Conservation (phyloP, 352 stramenopile species). For the Globisporangium irregulare region DNA sequence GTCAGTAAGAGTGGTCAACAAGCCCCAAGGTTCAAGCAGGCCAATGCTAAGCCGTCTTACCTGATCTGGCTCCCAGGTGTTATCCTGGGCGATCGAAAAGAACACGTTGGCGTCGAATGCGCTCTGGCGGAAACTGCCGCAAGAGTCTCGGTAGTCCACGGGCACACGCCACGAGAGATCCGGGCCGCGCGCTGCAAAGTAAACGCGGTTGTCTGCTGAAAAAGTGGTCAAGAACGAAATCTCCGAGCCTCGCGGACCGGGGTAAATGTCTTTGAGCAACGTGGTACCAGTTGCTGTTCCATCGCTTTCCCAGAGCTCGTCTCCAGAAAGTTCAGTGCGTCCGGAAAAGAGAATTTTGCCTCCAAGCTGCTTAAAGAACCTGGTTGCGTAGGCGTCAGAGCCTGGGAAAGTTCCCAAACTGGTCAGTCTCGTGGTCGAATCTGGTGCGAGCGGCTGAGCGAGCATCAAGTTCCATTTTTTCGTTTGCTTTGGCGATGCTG, state of each 20-base stretch:
- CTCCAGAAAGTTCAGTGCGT: constrained; percentile 15
- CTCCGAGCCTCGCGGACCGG: constrained; percentile 26
- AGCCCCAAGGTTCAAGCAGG: neutral
- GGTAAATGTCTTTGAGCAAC: constrained; percentile 66
- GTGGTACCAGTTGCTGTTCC: constrained; percentile 55
- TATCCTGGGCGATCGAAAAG: constrained; percentile 69
- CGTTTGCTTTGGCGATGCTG: neutral
- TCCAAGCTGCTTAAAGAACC: constrained; percentile 22
- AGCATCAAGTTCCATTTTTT: constrained; percentile 31
- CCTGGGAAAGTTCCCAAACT: constrained; percentile 19
- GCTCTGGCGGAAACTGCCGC: constrained; percentile 64
- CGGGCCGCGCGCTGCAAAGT: constrained; percentile 75
- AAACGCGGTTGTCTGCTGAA: constrained; percentile 62
- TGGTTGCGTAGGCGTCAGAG: constrained; percentile 9
- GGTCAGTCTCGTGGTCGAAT: constrained; percentile 24
- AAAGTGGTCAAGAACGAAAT: constrained; percentile 41
- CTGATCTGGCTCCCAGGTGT: constrained; percentile 56
- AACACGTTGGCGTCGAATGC: constrained; percentile 48
- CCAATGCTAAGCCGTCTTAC: constrained; percentile 15
- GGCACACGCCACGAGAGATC: constrained; percentile 64
- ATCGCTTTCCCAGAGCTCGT: constrained; percentile 82
- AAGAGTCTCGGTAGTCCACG: constrained; percentile 47
- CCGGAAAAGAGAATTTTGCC: constrained; percentile 36
- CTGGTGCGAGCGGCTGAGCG: constrained; percentile 19
- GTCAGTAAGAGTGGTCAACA: neutral